Percentiles rank a stretch among this genome's conserved stretches.
Evolutionary conservation across 1,139 yeast species (phyloP).

Genomic region (Debaryomyces sp.): DNA sequence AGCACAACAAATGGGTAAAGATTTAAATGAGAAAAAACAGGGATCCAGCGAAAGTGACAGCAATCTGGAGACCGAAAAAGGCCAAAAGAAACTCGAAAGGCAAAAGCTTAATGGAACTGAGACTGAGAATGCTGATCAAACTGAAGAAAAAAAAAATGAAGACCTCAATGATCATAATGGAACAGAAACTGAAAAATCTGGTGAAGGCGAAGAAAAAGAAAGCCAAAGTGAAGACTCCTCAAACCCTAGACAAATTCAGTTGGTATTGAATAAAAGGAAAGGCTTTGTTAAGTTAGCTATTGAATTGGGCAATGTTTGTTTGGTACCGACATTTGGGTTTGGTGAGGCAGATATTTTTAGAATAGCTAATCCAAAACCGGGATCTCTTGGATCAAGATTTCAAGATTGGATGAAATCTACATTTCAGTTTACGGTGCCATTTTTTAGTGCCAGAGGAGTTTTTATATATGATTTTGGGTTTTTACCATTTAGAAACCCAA

Average conservation of each 20-base stretch:
- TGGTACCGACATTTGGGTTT: conserved; percentile 90
- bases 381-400: conserved; percentile 54
- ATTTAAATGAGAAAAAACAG: neutral
- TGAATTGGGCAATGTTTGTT: conserved; percentile 70
- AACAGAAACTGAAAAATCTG: neutral
- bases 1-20: neutral
- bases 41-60: neutral
- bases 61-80: neutral
- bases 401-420: conserved; percentile 73
- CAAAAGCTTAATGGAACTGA: conserved; percentile 13
- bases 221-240: neutral
- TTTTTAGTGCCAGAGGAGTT: conserved; percentile 90
- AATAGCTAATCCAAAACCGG: conserved; percentile 55
- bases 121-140: neutral
- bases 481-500: conserved; percentile 81
- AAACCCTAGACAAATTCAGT: conserved; percentile 27
- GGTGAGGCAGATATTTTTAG: conserved; percentile 88
- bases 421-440: conserved; percentile 84
- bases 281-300: conserved; percentile 91
- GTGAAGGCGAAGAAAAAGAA: neutral
- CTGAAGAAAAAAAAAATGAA: conserved; percentile 25
- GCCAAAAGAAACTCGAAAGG: neutral
- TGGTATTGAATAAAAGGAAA: conserved; percentile 76
- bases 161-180: neutral
- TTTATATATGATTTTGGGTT: conserved; percentile 93